These are phyloP conservation scores for Sordaria brevicollis DNA, from an alignment of 495 filamentous ascomycete species.

Conservation along the genomic window DNA sequence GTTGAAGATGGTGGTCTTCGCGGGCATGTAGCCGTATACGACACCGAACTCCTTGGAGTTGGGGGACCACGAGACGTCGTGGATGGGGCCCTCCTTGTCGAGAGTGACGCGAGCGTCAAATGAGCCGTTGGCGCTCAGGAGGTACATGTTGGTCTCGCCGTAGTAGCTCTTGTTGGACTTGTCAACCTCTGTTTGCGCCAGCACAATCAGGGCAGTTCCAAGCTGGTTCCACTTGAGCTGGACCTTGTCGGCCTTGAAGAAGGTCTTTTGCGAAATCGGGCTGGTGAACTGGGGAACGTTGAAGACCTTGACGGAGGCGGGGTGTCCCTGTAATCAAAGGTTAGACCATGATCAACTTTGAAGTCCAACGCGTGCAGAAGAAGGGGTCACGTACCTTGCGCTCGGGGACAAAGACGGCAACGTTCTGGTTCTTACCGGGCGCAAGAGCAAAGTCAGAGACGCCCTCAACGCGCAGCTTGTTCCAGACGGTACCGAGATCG, in stretches of 20 bases:
- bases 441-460: slow-evolving; percentile 83
- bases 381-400: slow-evolving; percentile 56
- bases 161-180: slow-evolving; percentile 98
- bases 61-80: slow-evolving; percentile 96
- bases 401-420: slow-evolving; percentile 90
- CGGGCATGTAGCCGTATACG: slow-evolving; percentile 94
- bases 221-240: slow-evolving; percentile 94
- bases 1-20: slow-evolving; percentile 96
- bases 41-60: slow-evolving; percentile 96
- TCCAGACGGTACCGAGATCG: slow-evolving; percentile 81
- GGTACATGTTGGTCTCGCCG: slow-evolving; percentile 93
- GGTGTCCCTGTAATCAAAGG: slow-evolving; percentile 54
- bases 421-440: slow-evolving; percentile 75
- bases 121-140: slow-evolving; percentile 81
- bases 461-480: slow-evolving; percentile 87
- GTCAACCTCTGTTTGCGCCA: slow-evolving; percentile 96
- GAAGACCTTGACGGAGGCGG: slow-evolving; percentile 87
- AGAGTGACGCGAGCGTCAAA: slow-evolving; percentile 88
- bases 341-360: slow-evolving; percentile 1
- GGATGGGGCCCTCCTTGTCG: slow-evolving; percentile 96
- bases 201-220: slow-evolving; percentile 83
- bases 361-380: background rate
- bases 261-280: slow-evolving; percentile 90
- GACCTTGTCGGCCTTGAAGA: slow-evolving; percentile 98
- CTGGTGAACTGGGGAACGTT: slow-evolving; percentile 74